phyloP scores from a whole-genome alignment of 2,329 filamentous ascomycete genomes.

The Xylariaceae sp. region DNA sequence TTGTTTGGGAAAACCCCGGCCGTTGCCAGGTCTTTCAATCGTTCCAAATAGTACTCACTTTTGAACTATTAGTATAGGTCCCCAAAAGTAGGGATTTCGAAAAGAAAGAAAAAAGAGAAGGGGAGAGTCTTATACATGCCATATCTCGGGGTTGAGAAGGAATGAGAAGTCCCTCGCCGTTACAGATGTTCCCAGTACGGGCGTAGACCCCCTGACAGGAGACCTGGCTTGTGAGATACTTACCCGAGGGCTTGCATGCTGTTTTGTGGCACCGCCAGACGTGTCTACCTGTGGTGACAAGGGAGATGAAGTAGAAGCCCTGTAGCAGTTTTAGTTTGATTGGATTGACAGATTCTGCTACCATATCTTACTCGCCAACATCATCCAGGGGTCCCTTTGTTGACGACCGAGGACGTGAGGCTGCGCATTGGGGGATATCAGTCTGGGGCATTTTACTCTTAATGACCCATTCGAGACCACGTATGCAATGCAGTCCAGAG shows the following conservation, averaged over 20 bases:
- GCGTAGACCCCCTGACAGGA: constrained; percentile 14
- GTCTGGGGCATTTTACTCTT: constrained; percentile 21
- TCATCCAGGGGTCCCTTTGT: constrained; percentile 75
- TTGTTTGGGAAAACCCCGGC: too few species aligned
- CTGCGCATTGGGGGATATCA: constrained; percentile 37
- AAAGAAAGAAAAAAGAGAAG: too few species aligned
- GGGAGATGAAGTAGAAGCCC: constrained; percentile 24
- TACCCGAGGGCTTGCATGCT: constrained; percentile 23
- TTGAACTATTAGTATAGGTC: too few species aligned
- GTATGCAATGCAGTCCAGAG: too few species aligned
- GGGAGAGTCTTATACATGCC: too few species aligned
- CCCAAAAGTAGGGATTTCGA: too few species aligned
- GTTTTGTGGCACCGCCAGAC: constrained; percentile 20
- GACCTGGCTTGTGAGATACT: constrained; percentile 22
- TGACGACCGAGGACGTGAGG: constrained; percentile 61
- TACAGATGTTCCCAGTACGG: constrained; percentile 21
- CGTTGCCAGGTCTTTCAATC: too few species aligned
- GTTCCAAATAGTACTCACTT: too few species aligned
- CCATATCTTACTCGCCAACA: constrained; percentile 62
- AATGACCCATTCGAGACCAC: background rate
- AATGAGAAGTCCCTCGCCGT: constrained; percentile 74
- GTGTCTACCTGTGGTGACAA: constrained; percentile 27
- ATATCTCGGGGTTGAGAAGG: constrained; percentile 76
- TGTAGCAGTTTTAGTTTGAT: constrained; percentile 8
- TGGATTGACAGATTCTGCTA: constrained; percentile 7